Conservation (phyloP, 805 yeast genomes). For the Wickerhamomyces ciferrii region DNA sequence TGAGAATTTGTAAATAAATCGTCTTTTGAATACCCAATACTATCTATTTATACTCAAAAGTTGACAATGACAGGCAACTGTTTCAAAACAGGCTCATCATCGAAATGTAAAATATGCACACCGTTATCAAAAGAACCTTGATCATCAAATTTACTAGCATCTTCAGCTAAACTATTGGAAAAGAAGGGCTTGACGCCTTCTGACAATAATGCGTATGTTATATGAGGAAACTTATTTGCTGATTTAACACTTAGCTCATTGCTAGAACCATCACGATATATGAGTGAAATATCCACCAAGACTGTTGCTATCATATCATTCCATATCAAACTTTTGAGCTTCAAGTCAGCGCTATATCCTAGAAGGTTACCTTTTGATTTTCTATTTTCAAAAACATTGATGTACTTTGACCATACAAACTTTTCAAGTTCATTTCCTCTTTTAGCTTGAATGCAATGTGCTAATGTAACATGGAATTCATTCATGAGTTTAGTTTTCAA, state of each 20-base stretch:
- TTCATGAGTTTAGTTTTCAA: conserved; percentile 37
- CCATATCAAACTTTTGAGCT: conserved; percentile 41
- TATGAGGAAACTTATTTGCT: conserved; percentile 51
- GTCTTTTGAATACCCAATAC: too few relatives aligned
- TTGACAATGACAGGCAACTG: conserved; percentile 12
- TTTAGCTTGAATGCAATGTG: conserved; percentile 37
- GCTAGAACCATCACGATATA: conserved; percentile 4
- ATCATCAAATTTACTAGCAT: conserved; percentile 3
- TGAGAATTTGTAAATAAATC: too few relatives aligned
- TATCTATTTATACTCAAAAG: conserved; percentile 4
- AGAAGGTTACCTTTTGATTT: conserved; percentile 1
- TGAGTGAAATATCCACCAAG: conserved; percentile 30
- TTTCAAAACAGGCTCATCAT: conserved; percentile 1
- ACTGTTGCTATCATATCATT: conserved; percentile 49
- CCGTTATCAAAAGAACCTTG: conserved; percentile 10
- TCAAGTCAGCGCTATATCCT: conserved; percentile 30
- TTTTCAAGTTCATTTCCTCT: conserved; percentile 21
- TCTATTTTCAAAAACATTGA: conserved; percentile 5
- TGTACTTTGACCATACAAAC: conserved; percentile 22
- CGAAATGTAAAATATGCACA: conserved; percentile 6
- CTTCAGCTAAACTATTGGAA: conserved; percentile 38
- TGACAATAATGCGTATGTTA: conserved; percentile 63
- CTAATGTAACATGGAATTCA: conserved; percentile 64
- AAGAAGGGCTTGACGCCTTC: conserved; percentile 42
- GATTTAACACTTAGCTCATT: conserved; percentile 13